Evolutionary conservation across 2,329 filamentous ascomycete species (phyloP), one percentile per base, ranked within the genome.

Genomic region (Rutstroemia sp.): DNA sequence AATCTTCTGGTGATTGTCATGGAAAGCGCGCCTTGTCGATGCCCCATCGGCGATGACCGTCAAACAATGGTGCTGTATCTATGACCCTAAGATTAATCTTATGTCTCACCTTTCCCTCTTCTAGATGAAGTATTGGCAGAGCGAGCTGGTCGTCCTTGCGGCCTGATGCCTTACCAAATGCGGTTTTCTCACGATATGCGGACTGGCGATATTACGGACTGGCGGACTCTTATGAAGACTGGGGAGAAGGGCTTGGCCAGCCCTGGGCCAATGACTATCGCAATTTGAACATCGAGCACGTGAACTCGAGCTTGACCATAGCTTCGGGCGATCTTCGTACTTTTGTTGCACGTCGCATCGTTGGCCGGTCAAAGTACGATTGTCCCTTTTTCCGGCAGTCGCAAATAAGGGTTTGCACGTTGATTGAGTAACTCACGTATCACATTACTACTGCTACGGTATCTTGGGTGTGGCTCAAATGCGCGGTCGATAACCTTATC

Each of bases 261-360:
- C 27, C 27, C 27, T 30, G 6, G 17, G 14, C 39, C 39, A 40
- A 40, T 40, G 39, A 40, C 14, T 40, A n/a, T 40, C 39, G 39
- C 17, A 19, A 23, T 19, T 45, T 21, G 10, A 19, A 9, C 23
- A 30, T 45, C 16, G 9, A 19, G 42, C 42, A 45, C 42, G 42
- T 45, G 42, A 45, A 45, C 10, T 19, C 12, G 42, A 45, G 23
- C 8, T n/a, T 40, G 16, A 40, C 19, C 19, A 45, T 21, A 45
- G 19, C 42, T 45, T 45, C 42, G 42, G 42, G 42, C 42, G 42
- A 19, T 23, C 42, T 19, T 12, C 7, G 7, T 45, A 16, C 21
- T 55, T 55, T 49, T 36, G 52, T 55, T 50, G 46, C 52, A 50
- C 34, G 10, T 55, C 52, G 14, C 16, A 55, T 23, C 38, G 36